These are phyloP conservation scores for Zizania palustris DNA, from an alignment of 202 grass and related monocot genomes.

Conservation along the genomic window DNA sequence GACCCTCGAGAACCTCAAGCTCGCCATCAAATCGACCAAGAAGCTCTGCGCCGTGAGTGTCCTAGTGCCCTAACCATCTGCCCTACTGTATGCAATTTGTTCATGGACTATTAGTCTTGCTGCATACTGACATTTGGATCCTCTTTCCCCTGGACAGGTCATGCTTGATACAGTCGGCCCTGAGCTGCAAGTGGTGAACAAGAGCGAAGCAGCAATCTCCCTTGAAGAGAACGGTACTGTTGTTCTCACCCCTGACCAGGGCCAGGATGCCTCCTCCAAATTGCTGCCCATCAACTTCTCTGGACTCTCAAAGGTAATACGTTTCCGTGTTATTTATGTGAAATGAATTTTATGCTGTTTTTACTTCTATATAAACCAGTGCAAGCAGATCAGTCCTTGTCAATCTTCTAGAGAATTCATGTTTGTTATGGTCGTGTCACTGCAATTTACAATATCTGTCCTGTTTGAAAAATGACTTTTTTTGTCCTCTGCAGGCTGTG, in stretches of 20 bases:
- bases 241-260: constrained; percentile 75
- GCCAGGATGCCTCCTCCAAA: constrained; percentile 61
- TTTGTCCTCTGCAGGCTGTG: constrained; percentile 65
- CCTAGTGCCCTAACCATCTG: not conserved
- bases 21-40: constrained; percentile 88
- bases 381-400: not conserved
- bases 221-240: constrained; percentile 81
- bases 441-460: not conserved
- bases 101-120: not conserved
- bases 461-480: not conserved
- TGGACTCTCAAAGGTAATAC: constrained; percentile 69
- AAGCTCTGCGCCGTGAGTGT: constrained; percentile 82
- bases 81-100: not conserved
- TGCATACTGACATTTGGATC: not conserved
- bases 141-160: constrained; percentile 44
- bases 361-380: not conserved
- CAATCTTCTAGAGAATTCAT: not conserved
- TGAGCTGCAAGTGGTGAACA: constrained; percentile 90
- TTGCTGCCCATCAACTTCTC: constrained; percentile 89
- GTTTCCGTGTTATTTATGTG: not conserved
- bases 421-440: not conserved
- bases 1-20: constrained; percentile 91
- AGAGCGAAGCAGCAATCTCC: constrained; percentile 66
- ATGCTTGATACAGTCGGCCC: constrained; percentile 96
- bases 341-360: constrained; percentile 13